These are phyloP conservation scores for Cladophialophora carrionii DNA, from an alignment of 2,329 filamentous ascomycete species.

Conservation along the genomic window DNA sequence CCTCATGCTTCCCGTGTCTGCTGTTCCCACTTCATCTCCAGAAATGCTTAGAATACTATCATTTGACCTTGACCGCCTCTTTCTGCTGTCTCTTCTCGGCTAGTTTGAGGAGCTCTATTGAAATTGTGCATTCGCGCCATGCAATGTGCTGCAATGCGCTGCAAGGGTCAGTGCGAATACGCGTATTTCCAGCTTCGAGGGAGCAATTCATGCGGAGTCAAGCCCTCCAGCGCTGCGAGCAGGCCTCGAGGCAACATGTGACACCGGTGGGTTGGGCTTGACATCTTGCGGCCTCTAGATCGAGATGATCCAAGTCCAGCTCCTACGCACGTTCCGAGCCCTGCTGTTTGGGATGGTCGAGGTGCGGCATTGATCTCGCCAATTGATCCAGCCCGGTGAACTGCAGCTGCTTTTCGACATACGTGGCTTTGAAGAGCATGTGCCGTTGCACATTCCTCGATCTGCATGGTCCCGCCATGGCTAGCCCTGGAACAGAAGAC, in stretches of 20 bases:
- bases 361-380: not conserved
- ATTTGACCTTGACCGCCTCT: constrained; percentile 7
- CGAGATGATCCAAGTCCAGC: not conserved
- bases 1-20: not conserved
- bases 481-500: not conserved
- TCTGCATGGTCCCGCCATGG: not conserved
- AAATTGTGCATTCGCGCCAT: constrained; percentile 6
- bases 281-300: not conserved
- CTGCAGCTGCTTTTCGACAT: not conserved
- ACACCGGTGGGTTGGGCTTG: not conserved
- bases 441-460: not conserved
- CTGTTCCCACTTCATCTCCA: not conserved
- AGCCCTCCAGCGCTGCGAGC: not conserved
- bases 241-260: not conserved
- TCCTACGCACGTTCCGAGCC: not conserved
- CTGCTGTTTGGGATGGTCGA: not conserved
- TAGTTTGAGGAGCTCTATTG: constrained; percentile 3
- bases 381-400: not conserved
- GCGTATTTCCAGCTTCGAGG: not conserved
- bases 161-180: not conserved
- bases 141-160: constrained; percentile 9
- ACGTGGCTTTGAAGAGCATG: not conserved
- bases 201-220: not conserved
- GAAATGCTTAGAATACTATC: not conserved
- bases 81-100: not conserved